These are phyloP conservation scores for Oidium heveae DNA, from an alignment of 2,329 filamentous ascomycete genomes.

Conservation along the genomic window DNA sequence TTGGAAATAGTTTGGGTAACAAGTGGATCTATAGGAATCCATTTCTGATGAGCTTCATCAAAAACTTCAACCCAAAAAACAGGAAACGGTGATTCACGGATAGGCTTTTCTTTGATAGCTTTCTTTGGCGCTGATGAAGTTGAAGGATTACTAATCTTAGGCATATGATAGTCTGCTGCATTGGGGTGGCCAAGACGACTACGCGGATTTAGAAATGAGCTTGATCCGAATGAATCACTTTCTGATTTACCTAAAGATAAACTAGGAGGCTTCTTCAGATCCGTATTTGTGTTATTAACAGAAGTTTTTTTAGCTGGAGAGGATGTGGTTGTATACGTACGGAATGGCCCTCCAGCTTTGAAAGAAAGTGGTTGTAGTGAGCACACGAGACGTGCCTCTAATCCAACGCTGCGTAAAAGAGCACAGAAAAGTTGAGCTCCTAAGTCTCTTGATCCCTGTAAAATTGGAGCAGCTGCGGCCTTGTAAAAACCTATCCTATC, in stretches of 20 bases:
- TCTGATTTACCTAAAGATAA: neutral
- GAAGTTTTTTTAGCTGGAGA: neutral
- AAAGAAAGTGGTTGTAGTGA: constrained; percentile 52
- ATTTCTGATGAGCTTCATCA: constrained; percentile 66
- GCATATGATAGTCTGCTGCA: constrained; percentile 27
- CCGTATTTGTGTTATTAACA: neutral
- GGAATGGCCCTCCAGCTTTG: constrained; percentile 16
- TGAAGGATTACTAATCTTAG: constrained; percentile 16
- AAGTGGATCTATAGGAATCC: constrained; percentile 68
- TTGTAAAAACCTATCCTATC: constrained; percentile 46
- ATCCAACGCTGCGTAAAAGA: constrained; percentile 54
- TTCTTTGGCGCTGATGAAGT: constrained; percentile 11
- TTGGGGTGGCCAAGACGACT: constrained; percentile 14
- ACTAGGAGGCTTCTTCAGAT: no score
- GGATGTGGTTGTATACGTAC: neutral
- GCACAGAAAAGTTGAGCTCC: constrained; percentile 83
- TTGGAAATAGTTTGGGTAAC: constrained; percentile 61
- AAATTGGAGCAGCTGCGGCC: constrained; percentile 29
- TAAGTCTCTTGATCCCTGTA: constrained; percentile 67
- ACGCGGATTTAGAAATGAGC: constrained; percentile 7
- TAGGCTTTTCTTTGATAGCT: constrained; percentile 14
- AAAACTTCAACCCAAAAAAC: constrained; percentile 91
- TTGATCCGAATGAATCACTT: constrained; percentile 1
- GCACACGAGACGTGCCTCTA: constrained; percentile 64
- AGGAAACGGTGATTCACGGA: constrained; percentile 50